Evolutionary conservation across 176 grass and related monocot species (phyloP).

Genomic region (Oryza glumipatula): DNA sequence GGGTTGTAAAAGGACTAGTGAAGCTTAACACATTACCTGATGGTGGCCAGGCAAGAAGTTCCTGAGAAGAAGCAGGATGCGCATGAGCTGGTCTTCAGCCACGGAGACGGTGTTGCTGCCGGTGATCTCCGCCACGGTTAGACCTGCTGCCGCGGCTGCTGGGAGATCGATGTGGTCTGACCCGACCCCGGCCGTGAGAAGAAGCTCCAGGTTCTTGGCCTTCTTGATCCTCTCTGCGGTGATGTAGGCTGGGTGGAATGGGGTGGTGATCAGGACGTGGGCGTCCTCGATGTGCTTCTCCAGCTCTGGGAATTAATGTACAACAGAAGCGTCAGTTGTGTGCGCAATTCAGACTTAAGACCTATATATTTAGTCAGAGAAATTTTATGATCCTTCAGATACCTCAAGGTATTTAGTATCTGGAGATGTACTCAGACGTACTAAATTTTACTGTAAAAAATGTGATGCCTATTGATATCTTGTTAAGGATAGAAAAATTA

Average conservation of each 20-base stretch:
- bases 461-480: too few species aligned
- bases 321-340: constrained; percentile 14
- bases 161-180: constrained; percentile 87
- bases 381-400: too few species aligned
- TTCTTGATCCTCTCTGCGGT: constrained; percentile 85
- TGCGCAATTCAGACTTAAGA: not conserved
- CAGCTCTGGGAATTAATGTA: constrained; percentile 54
- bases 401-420: too few species aligned
- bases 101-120: constrained; percentile 90
- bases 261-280: constrained; percentile 94
- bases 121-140: constrained; percentile 89
- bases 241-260: constrained; percentile 93
- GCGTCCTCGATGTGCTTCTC: constrained; percentile 92
- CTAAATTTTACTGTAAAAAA: too few species aligned
- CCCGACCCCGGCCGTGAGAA: constrained; percentile 89
- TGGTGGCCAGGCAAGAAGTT: constrained; percentile 91
- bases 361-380: too few species aligned
- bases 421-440: too few species aligned
- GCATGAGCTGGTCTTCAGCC: constrained; percentile 90
- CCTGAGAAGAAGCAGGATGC: constrained; percentile 73
- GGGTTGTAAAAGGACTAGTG: too few species aligned
- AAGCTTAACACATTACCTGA: constrained; percentile 43
- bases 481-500: too few species aligned
- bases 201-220: constrained; percentile 85
- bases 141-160: constrained; percentile 70